Percentiles rank a stretch among this genome's conserved stretches.
These are phyloP conservation scores for Paspalum vaginatum DNA, from an alignment of 176 grass and related monocot genomes.

Conservation along the genomic window DNA sequence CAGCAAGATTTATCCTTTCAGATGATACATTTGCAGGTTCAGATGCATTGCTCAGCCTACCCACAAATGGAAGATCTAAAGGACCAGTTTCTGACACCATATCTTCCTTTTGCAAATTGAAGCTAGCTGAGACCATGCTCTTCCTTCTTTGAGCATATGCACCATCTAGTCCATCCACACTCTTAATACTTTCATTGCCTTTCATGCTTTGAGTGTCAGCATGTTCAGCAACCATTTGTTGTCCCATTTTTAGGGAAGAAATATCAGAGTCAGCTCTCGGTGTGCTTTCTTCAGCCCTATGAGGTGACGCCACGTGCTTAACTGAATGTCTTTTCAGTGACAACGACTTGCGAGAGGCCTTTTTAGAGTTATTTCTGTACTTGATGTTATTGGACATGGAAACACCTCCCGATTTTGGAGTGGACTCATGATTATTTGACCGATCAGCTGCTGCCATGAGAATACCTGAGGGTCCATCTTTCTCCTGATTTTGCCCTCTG, in stretches of 20 bases:
- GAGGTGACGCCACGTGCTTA: conserved; percentile 3
- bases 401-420: conserved; percentile 5
- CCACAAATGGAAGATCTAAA: conserved; percentile 11
- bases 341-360: conserved; percentile 35
- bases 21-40: conserved; percentile 25
- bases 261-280: conserved; percentile 29
- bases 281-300: conserved; percentile 26
- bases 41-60: conserved; percentile 30
- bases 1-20: conserved; percentile 24
- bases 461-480: not conserved
- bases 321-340: conserved; percentile 28
- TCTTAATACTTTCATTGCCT: conserved; percentile 23
- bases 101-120: conserved; percentile 34
- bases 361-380: conserved; percentile 46
- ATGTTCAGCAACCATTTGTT: conserved; percentile 16
- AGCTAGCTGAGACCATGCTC: conserved; percentile 18
- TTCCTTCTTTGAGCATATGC: conserved; percentile 51
- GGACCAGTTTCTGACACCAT: conserved; percentile 13
- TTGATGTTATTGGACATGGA: not conserved
- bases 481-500: conserved; percentile 5
- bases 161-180: conserved; percentile 19
- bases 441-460: not conserved
- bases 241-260: conserved; percentile 4
- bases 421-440: conserved; percentile 2
- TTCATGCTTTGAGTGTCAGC: conserved; percentile 15